Evolutionary conservation across 139 green algal species (phyloP).

Genomic region (Picochlorum costavermella): DNA sequence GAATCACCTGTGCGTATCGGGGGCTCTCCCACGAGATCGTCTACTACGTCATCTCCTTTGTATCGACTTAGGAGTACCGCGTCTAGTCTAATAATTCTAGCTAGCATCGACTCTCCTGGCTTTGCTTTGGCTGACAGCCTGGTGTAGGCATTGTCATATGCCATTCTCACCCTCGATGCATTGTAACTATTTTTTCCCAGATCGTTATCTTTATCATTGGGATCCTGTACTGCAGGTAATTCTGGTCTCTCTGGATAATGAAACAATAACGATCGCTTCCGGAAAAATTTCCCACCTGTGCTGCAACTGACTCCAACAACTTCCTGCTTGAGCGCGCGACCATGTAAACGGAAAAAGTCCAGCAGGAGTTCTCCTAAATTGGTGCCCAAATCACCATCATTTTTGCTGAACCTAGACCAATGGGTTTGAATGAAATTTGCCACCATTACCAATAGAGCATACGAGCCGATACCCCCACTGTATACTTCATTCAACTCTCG

Average conservation of each 20-base stretch:
- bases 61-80: neutral
- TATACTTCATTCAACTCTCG: constrained; percentile 95
- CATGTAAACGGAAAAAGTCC: constrained; percentile 86
- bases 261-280: constrained; percentile 32
- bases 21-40: neutral
- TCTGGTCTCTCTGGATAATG: constrained; percentile 38
- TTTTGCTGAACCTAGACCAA: constrained; percentile 23
- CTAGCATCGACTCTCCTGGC: constrained; percentile 35
- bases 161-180: constrained; percentile 41
- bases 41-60: neutral
- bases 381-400: constrained; percentile 31
- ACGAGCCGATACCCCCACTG: constrained; percentile 83
- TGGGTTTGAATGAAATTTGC: constrained; percentile 77
- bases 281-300: constrained; percentile 49
- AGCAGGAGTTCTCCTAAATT: constrained; percentile 81
- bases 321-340: constrained; percentile 41
- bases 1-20: no score
- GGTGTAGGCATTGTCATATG: constrained; percentile 52
- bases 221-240: constrained; percentile 75
- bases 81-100: constrained; percentile 49
- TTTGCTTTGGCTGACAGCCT: constrained; percentile 30
- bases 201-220: constrained; percentile 64
- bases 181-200: constrained; percentile 58
- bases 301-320: constrained; percentile 28
- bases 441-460: constrained; percentile 88